Base-by-base conservation (phyloP, 441 rosid species). In the Erysimum cheiri region DNA sequence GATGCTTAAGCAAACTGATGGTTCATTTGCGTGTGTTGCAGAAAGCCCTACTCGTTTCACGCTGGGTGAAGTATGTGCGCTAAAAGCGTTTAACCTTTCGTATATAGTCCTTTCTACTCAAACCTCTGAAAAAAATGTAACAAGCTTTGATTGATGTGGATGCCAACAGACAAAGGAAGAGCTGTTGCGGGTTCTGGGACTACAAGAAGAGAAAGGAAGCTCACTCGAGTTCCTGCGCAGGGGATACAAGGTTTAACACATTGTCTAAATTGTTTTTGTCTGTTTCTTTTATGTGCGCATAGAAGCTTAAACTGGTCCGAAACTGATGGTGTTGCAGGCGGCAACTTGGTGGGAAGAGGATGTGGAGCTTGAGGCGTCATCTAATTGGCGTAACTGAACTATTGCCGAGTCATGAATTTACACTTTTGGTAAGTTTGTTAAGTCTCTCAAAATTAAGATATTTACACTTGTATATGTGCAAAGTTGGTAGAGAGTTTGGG, bases 341-440 rank as follows among this genome's bases (percentile, higher is more conserved):
- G 83, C 97, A 41, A 94, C 96, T 19, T 91, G 97, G 97, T 89
- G 97, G 97, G 98, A 91, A 80, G 97, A 94, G 82, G 96, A 86
- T 54, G 80, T 86, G 50, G 96, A 91, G 28, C 75, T 86, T 64
- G 97, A 94, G 79, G 77, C 53, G 71, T 94, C 96, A 29, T 82
- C 96, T 2, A 96, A 87, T 24, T 93, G 97, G 98, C 95, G 96
- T 60, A 91, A 57, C 77, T 93, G 82, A 73, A 85, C 72, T 26
- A 15, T 61, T 52, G 41, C 33, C 60, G 64, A 55, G 60, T 68
- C 70, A 48, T 48, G 64, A 41, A 36, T 40, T 39, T 33, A 29
- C 52, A 47, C 49, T 54, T 69, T 41, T 67, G 40, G 77, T 74
- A 74, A 60, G 69, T 67, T 67, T 53, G 58, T 41, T 13, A 60